These are phyloP conservation scores for Royoungia palumana DNA, from an alignment of 768 basidiomycete species.

Conservation along the genomic window DNA sequence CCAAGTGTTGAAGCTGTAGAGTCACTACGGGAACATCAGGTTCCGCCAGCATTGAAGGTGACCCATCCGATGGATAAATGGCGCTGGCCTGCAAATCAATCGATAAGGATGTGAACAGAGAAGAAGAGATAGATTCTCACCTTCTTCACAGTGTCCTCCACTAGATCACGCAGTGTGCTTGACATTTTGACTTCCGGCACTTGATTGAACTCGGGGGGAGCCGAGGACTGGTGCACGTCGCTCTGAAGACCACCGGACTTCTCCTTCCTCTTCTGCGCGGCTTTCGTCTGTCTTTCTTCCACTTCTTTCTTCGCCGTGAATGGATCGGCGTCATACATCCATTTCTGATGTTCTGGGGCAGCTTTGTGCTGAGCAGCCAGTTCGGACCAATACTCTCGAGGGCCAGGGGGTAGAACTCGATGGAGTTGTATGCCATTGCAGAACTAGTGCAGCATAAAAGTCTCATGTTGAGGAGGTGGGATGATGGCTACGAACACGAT, in stretches of 20 bases:
- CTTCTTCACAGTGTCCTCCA: conserved; percentile 80
- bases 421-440: conserved; percentile 74
- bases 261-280: conserved; percentile 45
- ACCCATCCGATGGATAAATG: conserved; percentile 44
- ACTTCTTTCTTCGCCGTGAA: conserved; percentile 72
- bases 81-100: conserved; percentile 41
- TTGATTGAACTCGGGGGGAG: conserved; percentile 40
- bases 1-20: conserved; percentile 57
- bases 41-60: conserved; percentile 36
- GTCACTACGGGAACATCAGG: conserved; percentile 44
- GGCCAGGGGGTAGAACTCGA: conserved; percentile 74
- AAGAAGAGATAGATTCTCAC: conserved; percentile 33
- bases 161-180: conserved; percentile 63
- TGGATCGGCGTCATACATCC: conserved; percentile 89
- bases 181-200: conserved; percentile 85
- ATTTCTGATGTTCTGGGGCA: conserved; percentile 65
- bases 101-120: neutral
- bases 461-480: neutral
- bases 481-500: conserved; percentile 65
- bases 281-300: conserved; percentile 60
- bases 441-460: conserved; percentile 45
- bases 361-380: conserved; percentile 67
- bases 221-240: conserved; percentile 14
- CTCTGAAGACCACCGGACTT: conserved; percentile 8
- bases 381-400: conserved; percentile 84